Percentiles rank a stretch among this genome's conserved stretches.
These are phyloP conservation scores for Torulaspora microellipsoides DNA, from an alignment of 805 yeast species.

Conservation along the genomic window DNA sequence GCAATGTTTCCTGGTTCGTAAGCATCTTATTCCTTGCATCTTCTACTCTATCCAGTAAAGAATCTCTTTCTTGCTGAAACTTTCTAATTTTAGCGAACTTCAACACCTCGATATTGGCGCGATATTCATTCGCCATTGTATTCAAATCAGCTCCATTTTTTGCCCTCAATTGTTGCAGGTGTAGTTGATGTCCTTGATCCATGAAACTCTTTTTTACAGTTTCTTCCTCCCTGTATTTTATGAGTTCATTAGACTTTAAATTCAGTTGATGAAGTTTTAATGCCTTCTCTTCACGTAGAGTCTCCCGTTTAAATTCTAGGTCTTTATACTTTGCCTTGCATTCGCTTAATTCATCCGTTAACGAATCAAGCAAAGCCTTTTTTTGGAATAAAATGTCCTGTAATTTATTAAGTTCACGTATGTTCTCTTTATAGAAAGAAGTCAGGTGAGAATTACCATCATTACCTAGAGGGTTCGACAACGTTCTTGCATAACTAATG, in stretches of 20 bases:
- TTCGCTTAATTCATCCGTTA: conserved; percentile 23
- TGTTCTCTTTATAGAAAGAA: conserved; percentile 31
- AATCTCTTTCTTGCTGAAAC: conserved; percentile 31
- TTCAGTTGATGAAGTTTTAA: conserved; percentile 27
- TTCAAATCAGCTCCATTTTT: conserved; percentile 38
- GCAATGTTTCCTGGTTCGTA: conserved; percentile 19
- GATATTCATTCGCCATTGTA: conserved; percentile 34
- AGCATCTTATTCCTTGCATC: conserved; percentile 26
- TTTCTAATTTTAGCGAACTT: conserved; percentile 35
- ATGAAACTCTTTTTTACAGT: conserved; percentile 23
- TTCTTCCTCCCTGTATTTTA: conserved; percentile 29
- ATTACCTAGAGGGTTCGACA: not conserved
- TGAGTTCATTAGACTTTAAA: conserved; percentile 32
- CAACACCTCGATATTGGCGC: conserved; percentile 37
- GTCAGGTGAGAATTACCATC: conserved; percentile 21
- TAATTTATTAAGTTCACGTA: conserved; percentile 28
- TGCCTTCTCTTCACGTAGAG: conserved; percentile 26
- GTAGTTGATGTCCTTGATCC: conserved; percentile 34
- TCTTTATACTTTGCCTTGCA: conserved; percentile 20
- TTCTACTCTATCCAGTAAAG: conserved; percentile 29
- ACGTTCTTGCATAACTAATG: too few relatives aligned
- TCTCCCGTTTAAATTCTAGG: conserved; percentile 27
- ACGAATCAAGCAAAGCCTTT: conserved; percentile 23
- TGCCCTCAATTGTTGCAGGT: conserved; percentile 31
- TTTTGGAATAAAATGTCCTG: conserved; percentile 27